Evolutionary conservation across 2,329 filamentous ascomycete species (phyloP).

Genomic region (Sporothrix mexicana): DNA sequence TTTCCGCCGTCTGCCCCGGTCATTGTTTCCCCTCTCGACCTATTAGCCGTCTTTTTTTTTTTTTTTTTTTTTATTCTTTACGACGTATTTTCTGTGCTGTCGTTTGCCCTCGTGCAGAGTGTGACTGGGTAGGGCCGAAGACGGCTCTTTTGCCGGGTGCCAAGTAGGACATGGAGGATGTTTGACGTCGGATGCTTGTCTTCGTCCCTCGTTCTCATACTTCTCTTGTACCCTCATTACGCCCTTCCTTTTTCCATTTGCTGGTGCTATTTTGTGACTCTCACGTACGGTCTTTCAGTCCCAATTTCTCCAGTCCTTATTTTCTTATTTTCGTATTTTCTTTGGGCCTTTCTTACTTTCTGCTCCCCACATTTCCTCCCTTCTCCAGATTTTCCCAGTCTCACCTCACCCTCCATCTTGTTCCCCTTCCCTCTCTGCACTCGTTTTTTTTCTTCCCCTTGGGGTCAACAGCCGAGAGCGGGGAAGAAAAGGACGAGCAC

Average conservation of each 20-base stretch:
- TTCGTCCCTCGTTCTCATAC: neutral
- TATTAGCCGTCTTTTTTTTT: too few relatives aligned
- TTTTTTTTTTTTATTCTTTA: neutral
- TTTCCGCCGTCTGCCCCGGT: constrained; percentile 1
- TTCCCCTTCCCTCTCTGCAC: neutral
- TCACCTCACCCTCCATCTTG: constrained; percentile 6
- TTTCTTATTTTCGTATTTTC: neutral
- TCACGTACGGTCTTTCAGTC: neutral
- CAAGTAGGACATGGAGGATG: neutral
- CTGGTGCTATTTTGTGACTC: constrained; percentile 1
- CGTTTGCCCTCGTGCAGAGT: neutral
- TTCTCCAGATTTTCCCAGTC: constrained; percentile 25
- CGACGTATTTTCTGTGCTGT: neutral
- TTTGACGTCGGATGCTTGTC: too few relatives aligned
- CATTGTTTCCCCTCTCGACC: neutral
- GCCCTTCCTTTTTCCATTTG: neutral
- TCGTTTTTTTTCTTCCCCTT: constrained; percentile 1
- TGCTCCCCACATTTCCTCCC: neutral
- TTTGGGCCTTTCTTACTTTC: neutral
- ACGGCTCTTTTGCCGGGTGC: constrained; percentile 8
- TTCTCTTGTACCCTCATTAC: neutral
- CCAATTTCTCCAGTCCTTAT: neutral
- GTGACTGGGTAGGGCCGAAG: constrained; percentile 26
- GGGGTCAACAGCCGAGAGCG: constrained; percentile 26
- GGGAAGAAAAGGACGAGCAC: neutral